Evolutionary conservation across 176 grass and related monocot genomes (phyloP), one percentile per base, ranked within the genome.

Genomic region (Ensete ventricosum): DNA sequence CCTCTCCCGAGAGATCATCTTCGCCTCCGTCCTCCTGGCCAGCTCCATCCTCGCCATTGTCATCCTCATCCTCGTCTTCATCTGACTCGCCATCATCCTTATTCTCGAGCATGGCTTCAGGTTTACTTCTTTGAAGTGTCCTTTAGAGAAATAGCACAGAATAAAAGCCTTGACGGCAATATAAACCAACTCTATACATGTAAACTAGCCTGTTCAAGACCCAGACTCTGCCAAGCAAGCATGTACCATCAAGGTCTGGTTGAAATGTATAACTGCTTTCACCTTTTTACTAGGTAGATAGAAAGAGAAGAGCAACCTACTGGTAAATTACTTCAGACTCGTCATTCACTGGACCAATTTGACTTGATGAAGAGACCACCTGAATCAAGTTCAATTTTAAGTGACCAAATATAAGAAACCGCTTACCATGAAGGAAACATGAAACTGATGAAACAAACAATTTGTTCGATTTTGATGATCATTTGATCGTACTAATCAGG

Each of bases 21-120:
- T 72, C 83, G 27, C 73, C 86, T 19, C 82, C 82, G 10, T 91
- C 86, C 16, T 88, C 85, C 9, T 71, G 80, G n/a, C 17, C 88
- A 8, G 49, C 84, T 1, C 81, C 79, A 19, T 81, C 86, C 0
- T 89, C 83, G 1, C 89, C 86, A 0, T 91, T 86, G 0, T 84
- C 84, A 0, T 90, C 92, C 0, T 91, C 85, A 0, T 90, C 85
- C 0, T 91, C 92, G 0, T 96, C 91, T 0, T 88, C 81, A 50
- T 95, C 91, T 1, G 85, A 90, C 0, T 89, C 87, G 0, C 81
- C 90, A 9, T 84, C 85, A 48, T 92, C 92, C 78, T 92, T 92
- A 53, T 84, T 87, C 72, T 92, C 84, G 53, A 71, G 84, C 1
- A 77, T 55, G 21, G 71, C 64, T 58, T 89, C 82, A 8, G 80